These are phyloP conservation scores for Hypoxylon subgilvum DNA, from an alignment of 495 filamentous ascomycete genomes.

Conservation along the genomic window DNA sequence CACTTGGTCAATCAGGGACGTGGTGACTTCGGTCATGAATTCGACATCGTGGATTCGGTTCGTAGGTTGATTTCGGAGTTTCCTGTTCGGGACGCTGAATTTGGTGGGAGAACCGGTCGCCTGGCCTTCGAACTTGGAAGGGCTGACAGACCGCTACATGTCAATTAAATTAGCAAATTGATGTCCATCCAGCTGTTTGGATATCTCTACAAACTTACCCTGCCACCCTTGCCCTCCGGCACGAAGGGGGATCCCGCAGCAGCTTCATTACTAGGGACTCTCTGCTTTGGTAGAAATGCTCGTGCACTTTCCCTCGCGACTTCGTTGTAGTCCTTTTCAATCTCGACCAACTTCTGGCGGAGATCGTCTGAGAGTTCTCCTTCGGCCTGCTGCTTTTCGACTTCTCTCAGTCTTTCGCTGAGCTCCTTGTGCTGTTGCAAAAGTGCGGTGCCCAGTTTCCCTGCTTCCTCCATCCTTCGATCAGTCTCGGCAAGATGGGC, in stretches of 20 bases:
- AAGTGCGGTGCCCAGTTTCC: constrained; percentile 81
- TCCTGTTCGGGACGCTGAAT: constrained; percentile 79
- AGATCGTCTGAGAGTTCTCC: constrained; percentile 85
- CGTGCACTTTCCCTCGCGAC: constrained; percentile 88
- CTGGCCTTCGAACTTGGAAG: constrained; percentile 82
- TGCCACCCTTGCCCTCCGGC: constrained; percentile 58
- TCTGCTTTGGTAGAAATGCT: constrained; percentile 84
- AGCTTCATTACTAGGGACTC: constrained; percentile 69
- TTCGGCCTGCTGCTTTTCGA: constrained; percentile 78
- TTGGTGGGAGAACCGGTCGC: constrained; percentile 90
- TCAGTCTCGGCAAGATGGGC: constrained; percentile 91
- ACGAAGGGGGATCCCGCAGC: constrained; percentile 68
- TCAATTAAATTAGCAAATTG: constrained; percentile 29
- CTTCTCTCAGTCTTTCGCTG: constrained; percentile 78
- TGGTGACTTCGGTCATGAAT: constrained; percentile 94
- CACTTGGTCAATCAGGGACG: constrained; percentile 85
- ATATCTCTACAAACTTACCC: constrained; percentile 48
- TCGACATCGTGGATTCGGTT: constrained; percentile 90
- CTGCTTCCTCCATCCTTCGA: constrained; percentile 86
- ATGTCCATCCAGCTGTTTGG: not conserved
- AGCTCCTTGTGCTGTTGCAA: constrained; percentile 84
- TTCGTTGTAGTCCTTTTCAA: constrained; percentile 95
- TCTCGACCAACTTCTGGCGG: constrained; percentile 78
- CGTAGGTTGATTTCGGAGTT: constrained; percentile 86
- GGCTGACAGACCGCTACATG: constrained; percentile 69